Conservation (phyloP, 345 rosid species). For the Theobroma cacao region DNA sequence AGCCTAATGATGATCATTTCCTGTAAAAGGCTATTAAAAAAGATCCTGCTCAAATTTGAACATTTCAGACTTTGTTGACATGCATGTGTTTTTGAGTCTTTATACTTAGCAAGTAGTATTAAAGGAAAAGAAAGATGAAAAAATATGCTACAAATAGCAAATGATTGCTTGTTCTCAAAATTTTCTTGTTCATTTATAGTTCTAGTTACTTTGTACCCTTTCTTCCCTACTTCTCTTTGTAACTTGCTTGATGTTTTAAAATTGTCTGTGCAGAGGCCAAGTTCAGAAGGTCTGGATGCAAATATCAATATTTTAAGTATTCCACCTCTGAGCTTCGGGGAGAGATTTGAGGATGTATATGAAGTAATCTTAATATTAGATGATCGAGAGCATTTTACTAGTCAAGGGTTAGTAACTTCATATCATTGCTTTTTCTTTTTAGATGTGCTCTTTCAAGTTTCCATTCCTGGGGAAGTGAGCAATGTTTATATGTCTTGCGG, state of each 20-base stretch:
- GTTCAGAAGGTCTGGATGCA: constrained; percentile 30
- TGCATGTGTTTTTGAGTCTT: neutral
- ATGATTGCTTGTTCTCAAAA: neutral
- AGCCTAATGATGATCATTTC: neutral
- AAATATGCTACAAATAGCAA: neutral
- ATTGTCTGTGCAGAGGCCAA: constrained; percentile 27
- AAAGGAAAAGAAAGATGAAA: neutral
- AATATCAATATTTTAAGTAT: constrained; percentile 33
- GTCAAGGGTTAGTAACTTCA: constrained; percentile 51
- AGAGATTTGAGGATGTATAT: constrained; percentile 74
- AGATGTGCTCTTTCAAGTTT: neutral
- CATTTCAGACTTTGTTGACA: neutral
- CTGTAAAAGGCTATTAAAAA: neutral
- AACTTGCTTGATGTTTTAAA: constrained; percentile 25
- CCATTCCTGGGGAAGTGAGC: neutral
- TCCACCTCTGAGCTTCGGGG: constrained; percentile 77
- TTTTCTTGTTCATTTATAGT: neutral
- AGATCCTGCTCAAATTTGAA: neutral
- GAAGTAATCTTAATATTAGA: constrained; percentile 75
- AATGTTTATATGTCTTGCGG: constrained; percentile 3
- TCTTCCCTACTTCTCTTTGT: neutral
- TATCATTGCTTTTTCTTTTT: constrained; percentile 14
- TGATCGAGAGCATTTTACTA: constrained; percentile 77
- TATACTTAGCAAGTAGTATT: neutral
- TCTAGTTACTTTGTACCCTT: neutral